These are phyloP conservation scores for Lactarius hatsudake DNA, from an alignment of 768 basidiomycete genomes.

Conservation along the genomic window DNA sequence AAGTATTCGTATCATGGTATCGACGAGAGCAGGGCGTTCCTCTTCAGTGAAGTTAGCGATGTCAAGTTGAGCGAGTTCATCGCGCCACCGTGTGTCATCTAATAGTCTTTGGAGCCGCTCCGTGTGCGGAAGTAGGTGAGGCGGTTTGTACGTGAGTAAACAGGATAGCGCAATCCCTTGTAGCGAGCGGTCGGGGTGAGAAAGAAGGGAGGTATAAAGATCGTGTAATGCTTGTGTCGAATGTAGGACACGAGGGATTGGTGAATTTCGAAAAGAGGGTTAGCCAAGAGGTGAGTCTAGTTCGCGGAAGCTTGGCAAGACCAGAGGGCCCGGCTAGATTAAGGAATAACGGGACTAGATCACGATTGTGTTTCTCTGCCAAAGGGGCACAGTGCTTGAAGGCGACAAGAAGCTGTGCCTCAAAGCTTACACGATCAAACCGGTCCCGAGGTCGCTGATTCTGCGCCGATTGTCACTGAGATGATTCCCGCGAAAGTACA, in stretches of 20 bases:
- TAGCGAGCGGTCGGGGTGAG: conserved; percentile 78
- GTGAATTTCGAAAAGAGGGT: conserved; percentile 83
- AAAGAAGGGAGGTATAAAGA: conserved; percentile 71
- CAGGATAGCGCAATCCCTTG: conserved; percentile 77
- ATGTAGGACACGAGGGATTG: conserved; percentile 89
- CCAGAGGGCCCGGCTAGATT: conserved; percentile 40
- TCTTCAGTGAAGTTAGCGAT: conserved; percentile 52
- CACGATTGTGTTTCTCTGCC: conserved; percentile 83
- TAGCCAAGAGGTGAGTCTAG: conserved; percentile 73
- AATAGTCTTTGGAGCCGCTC: conserved; percentile 68
- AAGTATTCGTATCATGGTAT: conserved; percentile 68
- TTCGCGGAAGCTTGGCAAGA: conserved; percentile 47
- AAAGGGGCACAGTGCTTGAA: conserved; percentile 67
- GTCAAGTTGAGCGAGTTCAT: conserved; percentile 73
- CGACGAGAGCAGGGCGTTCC: conserved; percentile 65
- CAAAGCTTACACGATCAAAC: conserved; percentile 74
- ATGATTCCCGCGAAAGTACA: neutral
- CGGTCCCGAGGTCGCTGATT: conserved; percentile 47
- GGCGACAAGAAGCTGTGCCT: conserved; percentile 70
- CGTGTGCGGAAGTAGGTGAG: conserved; percentile 51
- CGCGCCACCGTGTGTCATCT: conserved; percentile 87
- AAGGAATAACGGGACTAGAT: conserved; percentile 85
- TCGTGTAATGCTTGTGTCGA: conserved; percentile 59
- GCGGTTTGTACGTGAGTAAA: conserved; percentile 76
- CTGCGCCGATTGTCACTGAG: conserved; percentile 30